phyloP scores from a whole-genome alignment of 2,329 filamentous ascomycete species.

The Aspergillus intermedius region DNA sequence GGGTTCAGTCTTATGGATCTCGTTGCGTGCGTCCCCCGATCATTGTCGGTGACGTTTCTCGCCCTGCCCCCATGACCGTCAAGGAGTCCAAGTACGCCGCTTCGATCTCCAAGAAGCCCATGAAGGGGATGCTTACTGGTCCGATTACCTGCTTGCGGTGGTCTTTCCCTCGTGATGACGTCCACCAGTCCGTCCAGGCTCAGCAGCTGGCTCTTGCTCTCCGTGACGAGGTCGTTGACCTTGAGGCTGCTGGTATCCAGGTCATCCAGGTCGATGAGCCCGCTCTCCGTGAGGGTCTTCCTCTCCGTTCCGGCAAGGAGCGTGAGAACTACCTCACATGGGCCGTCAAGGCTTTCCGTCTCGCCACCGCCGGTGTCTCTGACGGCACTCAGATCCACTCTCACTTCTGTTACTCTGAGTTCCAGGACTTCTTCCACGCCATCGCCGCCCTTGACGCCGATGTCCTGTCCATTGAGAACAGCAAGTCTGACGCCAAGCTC shows the following conservation, averaged over 20 bases:
- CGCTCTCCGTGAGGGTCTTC: conserved; percentile 97
- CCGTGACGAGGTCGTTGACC: conserved; percentile 95
- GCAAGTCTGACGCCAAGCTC: conserved; percentile 99
- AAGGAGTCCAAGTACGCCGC: conserved; percentile 99
- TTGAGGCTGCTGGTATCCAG: conserved; percentile 91
- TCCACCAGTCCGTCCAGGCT: conserved; percentile 98
- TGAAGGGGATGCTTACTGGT: conserved; percentile 99
- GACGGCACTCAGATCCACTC: conserved; percentile 99
- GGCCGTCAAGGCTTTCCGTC: conserved; percentile 97
- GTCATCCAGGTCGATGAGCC: conserved; percentile 99
- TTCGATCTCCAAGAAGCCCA: conserved; percentile 93
- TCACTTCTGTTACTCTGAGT: conserved; percentile 99
- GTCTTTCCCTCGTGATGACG: conserved; percentile 99
- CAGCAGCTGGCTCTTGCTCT: conserved; percentile 98
- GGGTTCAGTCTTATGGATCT: conserved; percentile 98
- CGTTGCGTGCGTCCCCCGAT: conserved; percentile 97
- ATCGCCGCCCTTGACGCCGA: conserved; percentile 97
- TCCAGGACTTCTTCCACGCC: conserved; percentile 99
- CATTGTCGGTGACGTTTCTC: conserved; percentile 97
- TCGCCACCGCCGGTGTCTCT: conserved; percentile 85
- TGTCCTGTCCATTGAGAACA: conserved; percentile 99
- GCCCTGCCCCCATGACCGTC: conserved; percentile 95
- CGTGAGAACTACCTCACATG: conserved; percentile 94
- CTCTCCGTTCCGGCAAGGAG: conserved; percentile 87
- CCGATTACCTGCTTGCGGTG: conserved; percentile 98